Evolutionary conservation across 768 basidiomycete genomes (phyloP).

Genomic region (Tremella yokohamensis): DNA sequence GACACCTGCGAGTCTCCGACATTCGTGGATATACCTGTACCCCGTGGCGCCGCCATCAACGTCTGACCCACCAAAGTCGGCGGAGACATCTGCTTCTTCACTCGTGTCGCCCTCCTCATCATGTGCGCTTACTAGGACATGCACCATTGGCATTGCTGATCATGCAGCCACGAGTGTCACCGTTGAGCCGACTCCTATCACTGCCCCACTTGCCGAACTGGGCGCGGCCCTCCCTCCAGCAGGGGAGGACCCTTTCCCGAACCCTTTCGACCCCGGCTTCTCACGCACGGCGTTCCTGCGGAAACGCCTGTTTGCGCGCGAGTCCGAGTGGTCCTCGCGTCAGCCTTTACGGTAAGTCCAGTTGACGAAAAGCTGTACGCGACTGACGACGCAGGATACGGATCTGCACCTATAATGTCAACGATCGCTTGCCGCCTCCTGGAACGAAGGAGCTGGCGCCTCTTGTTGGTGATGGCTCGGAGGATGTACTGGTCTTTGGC

Average conservation of each 20-base stretch:
- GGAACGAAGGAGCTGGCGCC: slow-evolving; percentile 28
- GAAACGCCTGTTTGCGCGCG: slow-evolving; percentile 24
- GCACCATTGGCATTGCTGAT: neutral
- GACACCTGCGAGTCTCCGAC: slow-evolving; percentile 11
- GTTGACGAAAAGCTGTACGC: too few species aligned
- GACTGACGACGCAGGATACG: slow-evolving; percentile 22
- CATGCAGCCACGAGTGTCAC: neutral
- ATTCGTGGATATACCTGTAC: slow-evolving; percentile 30
- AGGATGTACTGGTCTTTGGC: slow-evolving; percentile 42
- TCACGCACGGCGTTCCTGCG: slow-evolving; percentile 31
- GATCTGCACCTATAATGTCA: slow-evolving; percentile 41
- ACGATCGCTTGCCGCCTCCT: slow-evolving; percentile 38
- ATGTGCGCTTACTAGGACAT: neutral
- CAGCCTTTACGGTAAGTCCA: neutral
- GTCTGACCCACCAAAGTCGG: neutral
- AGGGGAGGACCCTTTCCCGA: slow-evolving; percentile 23
- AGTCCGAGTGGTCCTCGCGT: slow-evolving; percentile 31
- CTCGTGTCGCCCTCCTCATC: neutral
- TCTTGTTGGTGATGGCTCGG: slow-evolving; percentile 30
- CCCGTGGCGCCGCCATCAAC: slow-evolving; percentile 14
- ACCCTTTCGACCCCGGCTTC: slow-evolving; percentile 30
- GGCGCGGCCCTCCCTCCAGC: neutral
- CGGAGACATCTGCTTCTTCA: neutral
- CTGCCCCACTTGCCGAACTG: neutral
- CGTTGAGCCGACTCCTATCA: neutral